Evolutionary conservation across 2,329 filamentous ascomycete species (phyloP), one percentile per base, ranked within the genome.

Genomic region (Paecilomyces fulvus): DNA sequence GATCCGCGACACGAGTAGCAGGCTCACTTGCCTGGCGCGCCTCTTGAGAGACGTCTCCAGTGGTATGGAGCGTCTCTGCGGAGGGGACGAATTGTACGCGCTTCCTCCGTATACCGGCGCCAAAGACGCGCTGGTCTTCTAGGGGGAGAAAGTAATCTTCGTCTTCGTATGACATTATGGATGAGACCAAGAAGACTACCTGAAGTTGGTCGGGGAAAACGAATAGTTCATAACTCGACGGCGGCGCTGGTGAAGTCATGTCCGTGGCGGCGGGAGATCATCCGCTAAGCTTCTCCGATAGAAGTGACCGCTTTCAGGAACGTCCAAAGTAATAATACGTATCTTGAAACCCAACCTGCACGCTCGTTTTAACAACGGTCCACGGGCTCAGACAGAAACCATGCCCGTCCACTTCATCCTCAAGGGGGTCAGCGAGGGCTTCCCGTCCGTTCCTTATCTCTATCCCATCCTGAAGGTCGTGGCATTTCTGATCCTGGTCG

Each of bases 321-420:
- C 33, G n/a, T 17, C 25, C 25, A 28, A 28, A 28, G 21, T 1
- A 43, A 7, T 43, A 14, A 31, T 28, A 28, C 25, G 25, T 28
- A 28, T 31, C 12, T 31, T 31, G 30, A 31, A 14, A 31, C 10
- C 33, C n/a, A 43, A 43, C 37, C 37, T 3, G 5, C n/a, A 43
- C 37, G 20, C 37, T 43, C 37, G 25, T 28, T 20, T 43, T 31
- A 7, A 49, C 48, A 30, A 46, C 10, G 5, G 11, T 9, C 49
- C 12, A 12, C 10, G 50, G 23, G 17, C 25, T 11, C 20, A n/a
- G n/a, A 25, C 37, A 10, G 5, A 30, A 61, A 73, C 59, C 59
- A 88, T 88, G 85, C 83, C 84, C 61, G 77, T 88, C 63, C 80
- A 81, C 58, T 75, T 87, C 57, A 73, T 85, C 61, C 73, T 75